phyloP scores from a whole-genome alignment of 2,329 filamentous ascomycete genomes.

The Juglanconis sp. region DNA sequence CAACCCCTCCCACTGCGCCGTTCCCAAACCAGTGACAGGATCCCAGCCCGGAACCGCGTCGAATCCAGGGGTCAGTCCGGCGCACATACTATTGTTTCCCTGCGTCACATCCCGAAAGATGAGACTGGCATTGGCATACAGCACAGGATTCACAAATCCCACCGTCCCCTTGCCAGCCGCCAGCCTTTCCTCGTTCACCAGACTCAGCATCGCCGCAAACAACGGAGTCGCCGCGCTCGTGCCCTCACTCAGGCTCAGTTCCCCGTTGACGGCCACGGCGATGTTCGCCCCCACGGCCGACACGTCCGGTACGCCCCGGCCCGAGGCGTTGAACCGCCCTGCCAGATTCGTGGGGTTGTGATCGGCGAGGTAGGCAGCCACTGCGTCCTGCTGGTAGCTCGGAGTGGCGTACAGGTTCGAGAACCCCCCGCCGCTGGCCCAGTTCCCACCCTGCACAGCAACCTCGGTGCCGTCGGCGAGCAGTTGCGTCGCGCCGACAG shows the following conservation, averaged over 20 bases:
- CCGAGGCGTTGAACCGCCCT: neutral
- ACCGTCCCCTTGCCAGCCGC: slow-evolving; percentile 31
- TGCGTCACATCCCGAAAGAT: slow-evolving; percentile 18
- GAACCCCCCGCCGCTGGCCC: slow-evolving; percentile 41
- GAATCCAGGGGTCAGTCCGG: slow-evolving; percentile 21
- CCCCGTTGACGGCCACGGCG: neutral
- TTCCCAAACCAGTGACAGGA: slow-evolving; percentile 26
- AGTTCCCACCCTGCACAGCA: slow-evolving; percentile 19
- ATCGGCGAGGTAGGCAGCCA: slow-evolving; percentile 36
- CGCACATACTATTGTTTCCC: slow-evolving; percentile 25
- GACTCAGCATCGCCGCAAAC: slow-evolving; percentile 30
- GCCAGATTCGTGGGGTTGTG: neutral
- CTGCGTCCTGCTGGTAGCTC: slow-evolving; percentile 37
- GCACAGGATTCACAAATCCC: slow-evolving; percentile 35
- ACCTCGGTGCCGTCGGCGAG: slow-evolving; percentile 16
- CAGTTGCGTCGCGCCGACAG: slow-evolving; percentile 23
- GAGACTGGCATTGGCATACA: slow-evolving; percentile 22
- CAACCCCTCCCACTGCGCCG: slow-evolving; percentile 25
- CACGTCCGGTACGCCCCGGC: neutral
- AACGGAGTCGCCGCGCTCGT: slow-evolving; percentile 39
- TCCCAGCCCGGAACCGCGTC: slow-evolving; percentile 25
- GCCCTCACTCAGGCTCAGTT: slow-evolving; percentile 29
- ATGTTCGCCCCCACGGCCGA: neutral
- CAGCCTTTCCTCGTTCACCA: slow-evolving; percentile 35
- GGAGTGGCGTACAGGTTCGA: slow-evolving; percentile 43